These are phyloP conservation scores for Aspergillus sergii DNA, from an alignment of 2,329 filamentous ascomycete genomes.

Conservation along the genomic window DNA sequence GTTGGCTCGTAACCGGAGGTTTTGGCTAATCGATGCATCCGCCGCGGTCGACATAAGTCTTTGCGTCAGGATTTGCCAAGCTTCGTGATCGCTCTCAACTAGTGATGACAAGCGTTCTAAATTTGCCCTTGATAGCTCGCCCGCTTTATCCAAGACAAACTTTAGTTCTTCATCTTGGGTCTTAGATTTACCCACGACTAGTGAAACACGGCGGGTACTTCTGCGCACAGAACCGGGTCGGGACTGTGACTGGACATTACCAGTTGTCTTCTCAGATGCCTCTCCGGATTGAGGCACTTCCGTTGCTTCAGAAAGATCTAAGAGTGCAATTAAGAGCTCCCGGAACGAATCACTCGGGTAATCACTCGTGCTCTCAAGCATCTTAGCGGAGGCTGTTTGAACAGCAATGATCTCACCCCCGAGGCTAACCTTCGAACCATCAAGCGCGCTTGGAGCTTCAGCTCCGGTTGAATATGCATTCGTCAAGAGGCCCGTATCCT, in stretches of 20 bases:
- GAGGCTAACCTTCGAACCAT: constrained; percentile 65
- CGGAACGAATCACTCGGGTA: constrained; percentile 83
- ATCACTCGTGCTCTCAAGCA: constrained; percentile 90
- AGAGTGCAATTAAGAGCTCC: constrained; percentile 74
- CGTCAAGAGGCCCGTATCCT: constrained; percentile 88
- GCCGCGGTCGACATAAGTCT: constrained; percentile 53
- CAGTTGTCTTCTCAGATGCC: constrained; percentile 59
- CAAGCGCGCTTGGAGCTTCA: constrained; percentile 37
- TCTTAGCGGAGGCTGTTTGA: constrained; percentile 78
- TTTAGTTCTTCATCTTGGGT: constrained; percentile 48
- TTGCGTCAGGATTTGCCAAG: constrained; percentile 71
- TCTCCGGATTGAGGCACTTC: constrained; percentile 51
- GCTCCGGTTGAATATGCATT: constrained; percentile 44
- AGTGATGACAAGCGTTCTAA: constrained; percentile 72
- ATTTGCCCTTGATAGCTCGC: constrained; percentile 73
- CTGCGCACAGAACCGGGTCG: constrained; percentile 37
- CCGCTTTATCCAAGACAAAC: constrained; percentile 70
- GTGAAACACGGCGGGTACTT: constrained; percentile 44
- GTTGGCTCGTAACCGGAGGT: constrained; percentile 55
- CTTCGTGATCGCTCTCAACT: constrained; percentile 63
- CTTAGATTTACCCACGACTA: constrained; percentile 42
- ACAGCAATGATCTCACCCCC: constrained; percentile 82
- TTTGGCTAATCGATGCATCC: constrained; percentile 40
- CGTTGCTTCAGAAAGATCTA: constrained; percentile 62
- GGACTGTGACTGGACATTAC: constrained; percentile 24